These are phyloP conservation scores for Otatea glauca DNA, from an alignment of 176 grass and related monocot genomes.

Conservation along the genomic window DNA sequence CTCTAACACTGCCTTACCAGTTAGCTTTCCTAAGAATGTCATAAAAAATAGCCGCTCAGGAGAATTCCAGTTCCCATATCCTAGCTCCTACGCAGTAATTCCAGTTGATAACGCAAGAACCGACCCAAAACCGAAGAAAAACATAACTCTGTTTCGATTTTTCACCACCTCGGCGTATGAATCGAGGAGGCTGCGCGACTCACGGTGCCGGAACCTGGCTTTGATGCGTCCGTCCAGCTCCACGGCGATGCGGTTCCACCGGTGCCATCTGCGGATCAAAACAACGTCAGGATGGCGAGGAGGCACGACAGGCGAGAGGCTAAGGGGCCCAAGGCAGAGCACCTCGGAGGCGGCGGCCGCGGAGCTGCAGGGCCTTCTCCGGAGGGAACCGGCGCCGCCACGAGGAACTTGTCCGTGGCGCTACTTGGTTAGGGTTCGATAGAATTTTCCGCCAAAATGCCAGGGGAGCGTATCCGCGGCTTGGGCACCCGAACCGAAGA, in stretches of 20 bases:
- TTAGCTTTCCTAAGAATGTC: not conserved
- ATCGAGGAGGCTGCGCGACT: constrained; percentile 68
- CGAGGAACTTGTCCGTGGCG: constrained; percentile 75
- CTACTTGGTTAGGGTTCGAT: constrained; percentile 22
- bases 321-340: not conserved
- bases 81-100: not conserved
- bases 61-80: not conserved
- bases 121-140: not conserved
- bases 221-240: constrained; percentile 74
- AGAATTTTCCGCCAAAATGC: constrained; percentile 44
- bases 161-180: constrained; percentile 60
- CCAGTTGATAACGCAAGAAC: not conserved
- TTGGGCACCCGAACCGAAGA: too few species aligned
- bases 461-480: too few species aligned
- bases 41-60: constrained; percentile 7
- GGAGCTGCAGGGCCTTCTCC: constrained; percentile 23
- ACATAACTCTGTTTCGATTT: not conserved
- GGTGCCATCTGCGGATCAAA: constrained; percentile 27
- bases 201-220: constrained; percentile 53
- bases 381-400: constrained; percentile 35
- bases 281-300: constrained; percentile 1
- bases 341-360: constrained; percentile 39
- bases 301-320: not conserved
- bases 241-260: constrained; percentile 62
- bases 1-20: not conserved